These are phyloP conservation scores for Phlyctochytrium arcticum DNA, from an alignment of 192 early-diverging fungal genomes.

Conservation along the genomic window DNA sequence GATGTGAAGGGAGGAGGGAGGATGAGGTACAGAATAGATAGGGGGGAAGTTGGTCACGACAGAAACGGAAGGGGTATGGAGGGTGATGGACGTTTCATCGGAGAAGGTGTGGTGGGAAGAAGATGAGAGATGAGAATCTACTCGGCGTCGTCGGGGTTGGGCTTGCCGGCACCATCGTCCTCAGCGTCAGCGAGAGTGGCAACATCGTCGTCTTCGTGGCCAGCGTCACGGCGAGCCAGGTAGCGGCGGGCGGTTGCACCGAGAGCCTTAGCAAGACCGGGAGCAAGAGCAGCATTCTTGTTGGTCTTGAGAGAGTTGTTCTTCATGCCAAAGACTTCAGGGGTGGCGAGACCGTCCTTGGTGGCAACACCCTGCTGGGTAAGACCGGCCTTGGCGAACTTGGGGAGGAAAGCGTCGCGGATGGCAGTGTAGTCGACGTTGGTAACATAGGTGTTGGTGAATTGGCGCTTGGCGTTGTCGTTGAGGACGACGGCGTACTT, in stretches of 20 bases:
- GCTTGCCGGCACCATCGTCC: neutral
- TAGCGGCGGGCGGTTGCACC: neutral
- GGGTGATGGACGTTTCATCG: too few relatives aligned
- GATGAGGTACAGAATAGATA: too few relatives aligned
- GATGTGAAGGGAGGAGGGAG: too few relatives aligned
- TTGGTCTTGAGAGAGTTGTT: constrained; percentile 8
- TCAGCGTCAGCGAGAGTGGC: too few relatives aligned
- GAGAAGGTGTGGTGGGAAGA: too few relatives aligned
- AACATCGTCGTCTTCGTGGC: neutral
- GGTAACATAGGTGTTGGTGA: constrained; percentile 34
- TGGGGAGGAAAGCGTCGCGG: constrained; percentile 10
- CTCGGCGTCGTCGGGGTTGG: constrained; percentile 21
- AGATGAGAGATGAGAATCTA: too few relatives aligned
- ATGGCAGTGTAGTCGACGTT: constrained; percentile 29
- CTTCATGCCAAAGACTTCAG: constrained; percentile 13
- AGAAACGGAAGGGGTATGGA: too few relatives aligned
- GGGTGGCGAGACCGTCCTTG: constrained; percentile 18
- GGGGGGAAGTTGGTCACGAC: too few relatives aligned
- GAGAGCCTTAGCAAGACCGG: neutral
- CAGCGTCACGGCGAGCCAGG: constrained; percentile 15
- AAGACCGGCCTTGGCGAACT: constrained; percentile 26
- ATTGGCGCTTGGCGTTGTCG: constrained; percentile 29
- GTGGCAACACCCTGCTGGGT: constrained; percentile 20
- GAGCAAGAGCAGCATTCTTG: constrained; percentile 5
- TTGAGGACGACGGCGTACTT: constrained; percentile 28